Evolutionary conservation across 75 land plant genomes (phyloP), one percentile per base, ranked within the genome.

Genomic region (Pinus taeda): DNA sequence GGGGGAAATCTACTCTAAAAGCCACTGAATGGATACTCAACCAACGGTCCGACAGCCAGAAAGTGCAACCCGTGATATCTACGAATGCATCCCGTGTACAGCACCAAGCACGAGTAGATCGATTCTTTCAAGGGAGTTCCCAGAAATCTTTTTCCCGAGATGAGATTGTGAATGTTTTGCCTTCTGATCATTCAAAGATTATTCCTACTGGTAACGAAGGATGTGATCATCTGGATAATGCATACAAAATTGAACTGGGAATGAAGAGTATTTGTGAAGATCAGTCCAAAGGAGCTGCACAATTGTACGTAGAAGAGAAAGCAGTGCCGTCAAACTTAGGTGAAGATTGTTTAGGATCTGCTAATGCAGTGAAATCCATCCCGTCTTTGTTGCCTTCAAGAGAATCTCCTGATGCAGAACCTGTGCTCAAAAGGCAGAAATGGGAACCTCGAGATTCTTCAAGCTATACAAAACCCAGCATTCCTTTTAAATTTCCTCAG

Each of bases 1-100:
- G 91, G 22, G 91, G 91, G 45, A 79, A 83, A 58, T 93, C 95
- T 76, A 81, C 84, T 70, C 60, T 75, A 79, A 77, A 79, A 55
- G 97, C 97, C 78, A 83, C 93, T 60, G 97, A 94, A 49, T 94
- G 97, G 97, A 88, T 94, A 66, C 92, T 94, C 60, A 82, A 60
- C 58, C 90, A 84, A 17, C 39, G 81, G n/a, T 56, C 77, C 60
- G 77, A 74, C 62, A 74, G 65, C 70, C 76, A 74, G 45, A 57
- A 56, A 26, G 77, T 36, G 37, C 60, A 77, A 26, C 74, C 59
- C 6, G 15, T 30, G 15, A 20, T 8, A 30, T 39, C 78, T 21
- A 0, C 73, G 12, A 33, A 17, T 36, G 24, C 75, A 73, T 13
- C 79, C 42, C 57, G 57, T 29, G 60, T 12, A 15, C 79, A 78